Percentiles rank a stretch among this genome's conserved stretches.
These are phyloP conservation scores for Aspergillus felis DNA, from an alignment of 2,329 filamentous ascomycete genomes.

Conservation along the genomic window DNA sequence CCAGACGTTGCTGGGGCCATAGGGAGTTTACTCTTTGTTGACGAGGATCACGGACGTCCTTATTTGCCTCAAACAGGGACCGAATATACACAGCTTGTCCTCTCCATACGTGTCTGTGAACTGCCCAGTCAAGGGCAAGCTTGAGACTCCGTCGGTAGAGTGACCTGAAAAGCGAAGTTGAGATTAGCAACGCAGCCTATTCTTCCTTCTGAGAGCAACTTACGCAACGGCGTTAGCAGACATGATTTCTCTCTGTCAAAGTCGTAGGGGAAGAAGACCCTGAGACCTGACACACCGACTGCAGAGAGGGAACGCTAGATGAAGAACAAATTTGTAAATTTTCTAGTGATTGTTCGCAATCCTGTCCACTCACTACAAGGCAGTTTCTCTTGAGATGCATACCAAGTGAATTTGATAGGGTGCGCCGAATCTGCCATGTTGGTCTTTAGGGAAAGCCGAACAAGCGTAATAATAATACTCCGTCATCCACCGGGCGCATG, in stretches of 20 bases:
- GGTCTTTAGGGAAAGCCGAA: conserved; percentile 18
- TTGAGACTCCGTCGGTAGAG: conserved; percentile 93
- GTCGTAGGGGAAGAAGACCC: neutral
- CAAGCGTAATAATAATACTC: conserved; percentile 33
- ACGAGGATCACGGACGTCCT: conserved; percentile 74
- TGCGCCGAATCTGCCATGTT: conserved; percentile 19
- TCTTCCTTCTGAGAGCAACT: conserved; percentile 12
- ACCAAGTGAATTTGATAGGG: neutral
- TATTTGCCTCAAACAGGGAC: conserved; percentile 91
- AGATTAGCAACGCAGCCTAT: conserved; percentile 15
- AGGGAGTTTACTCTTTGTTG: conserved; percentile 67
- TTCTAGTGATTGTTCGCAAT: neutral
- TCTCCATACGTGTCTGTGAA: conserved; percentile 89
- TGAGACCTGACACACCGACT: neutral
- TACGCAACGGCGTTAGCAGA: conserved; percentile 37
- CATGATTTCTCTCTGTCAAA: conserved; percentile 24
- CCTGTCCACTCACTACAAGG: neutral
- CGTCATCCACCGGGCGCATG: conserved; percentile 23
- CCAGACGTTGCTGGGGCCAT: conserved; percentile 16
- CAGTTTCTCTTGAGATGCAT: neutral
- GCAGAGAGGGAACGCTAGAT: neutral
- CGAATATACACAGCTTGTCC: conserved; percentile 95
- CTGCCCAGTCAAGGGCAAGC: conserved; percentile 90
- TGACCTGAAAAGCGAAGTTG: conserved; percentile 44
- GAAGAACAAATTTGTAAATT: neutral